A percentile compares a stretch with the other conserved stretches of the same genome.
phyloP scores from a whole-genome alignment of 2,329 filamentous ascomycete species.

The Beauveria scarabaeidicola region DNA sequence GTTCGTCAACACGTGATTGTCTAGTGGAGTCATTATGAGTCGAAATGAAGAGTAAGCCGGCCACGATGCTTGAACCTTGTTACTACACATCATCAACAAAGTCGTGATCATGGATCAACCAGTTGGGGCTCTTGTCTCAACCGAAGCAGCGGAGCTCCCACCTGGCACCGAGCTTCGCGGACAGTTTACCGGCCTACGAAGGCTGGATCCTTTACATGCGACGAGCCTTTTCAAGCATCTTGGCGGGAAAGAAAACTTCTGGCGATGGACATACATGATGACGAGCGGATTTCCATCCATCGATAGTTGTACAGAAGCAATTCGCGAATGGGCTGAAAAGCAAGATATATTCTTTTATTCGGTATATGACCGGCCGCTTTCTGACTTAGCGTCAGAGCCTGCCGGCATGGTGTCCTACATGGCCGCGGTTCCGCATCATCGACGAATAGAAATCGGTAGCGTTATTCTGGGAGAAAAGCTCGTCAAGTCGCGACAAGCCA shows the following conservation, averaged over 20 bases:
- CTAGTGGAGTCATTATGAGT: conserved; percentile 9
- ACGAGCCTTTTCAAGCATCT: conserved; percentile 24
- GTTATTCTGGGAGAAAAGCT: conserved; percentile 42
- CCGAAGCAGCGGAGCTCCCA: neutral
- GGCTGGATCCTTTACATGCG: conserved; percentile 20
- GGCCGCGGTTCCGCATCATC: conserved; percentile 37
- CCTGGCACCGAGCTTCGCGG: conserved; percentile 19
- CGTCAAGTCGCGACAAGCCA: conserved; percentile 46
- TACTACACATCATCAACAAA: neutral
- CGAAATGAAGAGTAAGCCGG: neutral
- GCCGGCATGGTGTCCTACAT: conserved; percentile 37
- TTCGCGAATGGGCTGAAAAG: conserved; percentile 19
- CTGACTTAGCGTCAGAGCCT: conserved; percentile 21
- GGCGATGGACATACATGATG: conserved; percentile 28
- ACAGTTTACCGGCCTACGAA: conserved; percentile 23
- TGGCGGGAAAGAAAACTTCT: conserved; percentile 22
- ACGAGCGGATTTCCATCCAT: conserved; percentile 16
- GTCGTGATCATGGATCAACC: neutral
- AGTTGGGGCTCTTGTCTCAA: neutral
- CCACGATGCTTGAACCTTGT: neutral
- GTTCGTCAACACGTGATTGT: neutral
- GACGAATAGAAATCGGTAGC: conserved; percentile 48
- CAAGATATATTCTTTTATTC: conserved; percentile 35
- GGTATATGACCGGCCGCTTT: conserved; percentile 27
- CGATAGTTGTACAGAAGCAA: conserved; percentile 14